Conservation (phyloP, 1,284 basidiomycete genomes). For the Leucoagaricus sp. region DNA sequence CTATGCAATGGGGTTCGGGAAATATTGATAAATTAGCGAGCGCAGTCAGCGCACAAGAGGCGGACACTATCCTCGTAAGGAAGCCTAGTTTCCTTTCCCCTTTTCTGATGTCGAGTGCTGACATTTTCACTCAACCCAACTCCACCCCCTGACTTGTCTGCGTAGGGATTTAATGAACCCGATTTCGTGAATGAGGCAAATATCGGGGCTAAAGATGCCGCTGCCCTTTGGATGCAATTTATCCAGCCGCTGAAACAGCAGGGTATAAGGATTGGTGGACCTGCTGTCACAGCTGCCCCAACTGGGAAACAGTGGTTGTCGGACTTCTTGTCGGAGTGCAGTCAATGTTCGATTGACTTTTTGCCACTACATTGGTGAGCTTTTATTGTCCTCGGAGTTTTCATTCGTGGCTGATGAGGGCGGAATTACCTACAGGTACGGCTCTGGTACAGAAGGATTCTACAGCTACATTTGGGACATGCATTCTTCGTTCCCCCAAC, state of each 20-base stretch:
- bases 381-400: not conserved
- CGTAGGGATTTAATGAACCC: conserved; percentile 54
- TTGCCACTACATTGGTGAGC: conserved; percentile 40
- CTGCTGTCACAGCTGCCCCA: conserved; percentile 61
- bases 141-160: not conserved
- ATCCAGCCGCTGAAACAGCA: conserved; percentile 55
- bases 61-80: conserved; percentile 43
- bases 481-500: conserved; percentile 42
- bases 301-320: conserved; percentile 58
- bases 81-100: conserved; percentile 8
- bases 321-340: conserved; percentile 54
- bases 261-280: conserved; percentile 62
- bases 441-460: conserved; percentile 48
- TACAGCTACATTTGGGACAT: conserved; percentile 53
- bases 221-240: conserved; percentile 61
- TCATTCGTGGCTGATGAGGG: not conserved
- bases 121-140: too few species aligned
- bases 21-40: conserved; percentile 38
- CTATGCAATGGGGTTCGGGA: conserved; percentile 52
- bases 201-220: conserved; percentile 54
- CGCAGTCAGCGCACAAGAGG: conserved; percentile 39
- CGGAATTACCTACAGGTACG: conserved; percentile 45
- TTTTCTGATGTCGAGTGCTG: not conserved
- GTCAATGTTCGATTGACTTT: conserved; percentile 53
- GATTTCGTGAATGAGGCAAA: conserved; percentile 65